Conservation (phyloP, 345 rosid genomes). For the Passiflora organensis region DNA sequence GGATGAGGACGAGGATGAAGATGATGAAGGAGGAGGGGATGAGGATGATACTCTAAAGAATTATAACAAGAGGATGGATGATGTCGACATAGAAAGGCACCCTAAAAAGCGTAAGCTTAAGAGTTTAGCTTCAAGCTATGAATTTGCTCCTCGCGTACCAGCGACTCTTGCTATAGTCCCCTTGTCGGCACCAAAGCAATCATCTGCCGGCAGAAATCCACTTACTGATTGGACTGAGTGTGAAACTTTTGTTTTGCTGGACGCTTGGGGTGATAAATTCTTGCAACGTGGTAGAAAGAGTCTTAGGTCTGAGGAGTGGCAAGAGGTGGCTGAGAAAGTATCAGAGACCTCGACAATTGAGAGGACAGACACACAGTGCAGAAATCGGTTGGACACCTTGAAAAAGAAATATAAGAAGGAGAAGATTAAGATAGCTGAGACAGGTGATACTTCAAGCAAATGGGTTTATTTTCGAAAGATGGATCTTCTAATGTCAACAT, state of each 20-base stretch:
- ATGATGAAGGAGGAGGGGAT: slow-evolving; percentile 26
- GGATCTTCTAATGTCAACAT: slow-evolving; percentile 73
- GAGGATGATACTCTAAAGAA: slow-evolving; percentile 32
- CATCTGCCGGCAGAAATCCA: slow-evolving; percentile 55
- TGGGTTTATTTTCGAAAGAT: slow-evolving; percentile 87
- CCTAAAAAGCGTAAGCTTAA: slow-evolving; percentile 69
- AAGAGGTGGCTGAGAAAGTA: slow-evolving; percentile 91
- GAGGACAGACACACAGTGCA: slow-evolving; percentile 75
- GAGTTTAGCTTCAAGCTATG: slow-evolving; percentile 67
- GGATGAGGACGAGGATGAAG: slow-evolving; percentile 34
- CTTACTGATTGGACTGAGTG: slow-evolving; percentile 84
- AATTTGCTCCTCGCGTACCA: slow-evolving; percentile 75
- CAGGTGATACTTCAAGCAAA: slow-evolving; percentile 42
- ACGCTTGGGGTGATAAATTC: slow-evolving; percentile 90
- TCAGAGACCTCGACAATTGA: slow-evolving; percentile 68
- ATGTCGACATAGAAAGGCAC: slow-evolving; percentile 42
- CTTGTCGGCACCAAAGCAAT: slow-evolving; percentile 29
- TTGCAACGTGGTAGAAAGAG: slow-evolving; percentile 86
- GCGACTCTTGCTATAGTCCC: slow-evolving; percentile 27
- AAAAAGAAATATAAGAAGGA: slow-evolving; percentile 96
- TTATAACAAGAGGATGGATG: slow-evolving; percentile 22
- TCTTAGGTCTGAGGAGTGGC: slow-evolving; percentile 90
- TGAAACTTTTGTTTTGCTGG: slow-evolving; percentile 75
- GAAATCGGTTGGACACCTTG: slow-evolving; percentile 77
- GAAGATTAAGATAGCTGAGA: slow-evolving; percentile 46